Evolutionary conservation across 2,329 filamentous ascomycete genomes (phyloP), one percentile per base, ranked within the genome.

Genomic region (Botryotinia calthae): DNA sequence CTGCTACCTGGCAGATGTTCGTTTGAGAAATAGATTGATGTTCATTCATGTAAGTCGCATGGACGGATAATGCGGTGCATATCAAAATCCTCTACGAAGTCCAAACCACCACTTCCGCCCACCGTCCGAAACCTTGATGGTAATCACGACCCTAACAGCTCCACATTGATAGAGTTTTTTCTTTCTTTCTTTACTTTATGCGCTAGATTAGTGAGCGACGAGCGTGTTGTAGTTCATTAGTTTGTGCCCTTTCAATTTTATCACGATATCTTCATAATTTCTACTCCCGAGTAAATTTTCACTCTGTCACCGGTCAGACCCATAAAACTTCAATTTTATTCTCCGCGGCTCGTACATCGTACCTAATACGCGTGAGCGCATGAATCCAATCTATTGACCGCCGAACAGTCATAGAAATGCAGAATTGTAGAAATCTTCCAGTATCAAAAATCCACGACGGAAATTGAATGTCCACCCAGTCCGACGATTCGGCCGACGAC

Each of bases 351-450:
- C 48, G 25, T 16, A n/a, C 48, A 6, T 42, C 14, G 34, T 37
- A 42, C 14, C 42, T 12, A 1, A 54, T 16, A 54, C 48, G 48
- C 25, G n/a, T 54, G 25, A 37, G 37, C 16, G 40, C 25, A n/a
- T 12, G 5, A 44, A 51, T 51, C 31, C 44, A 66, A 51, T 22
- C 12, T 12, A n/a, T n/a, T 54, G 48, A 54, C 28, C 54, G 28
- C 54, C 66, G 54, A 44, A 70, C 56, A 63, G 56, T 70, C 67
- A 70, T 70, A 46, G 28, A 28, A 54, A 54, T n/a, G 48, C n/a
- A 46, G 28, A 28, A 54, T 16, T n/a, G 48, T 54, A 28, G 18
- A 46, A 61, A 56, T 61, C 40, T 20, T 34, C 48, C 12, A 54
- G 48, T 7, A 7, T 31, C 18, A 37, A 2, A 54, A 7, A n/a